Base-by-base conservation (phyloP, 345 rosid genomes). In the Populus simonii region DNA sequence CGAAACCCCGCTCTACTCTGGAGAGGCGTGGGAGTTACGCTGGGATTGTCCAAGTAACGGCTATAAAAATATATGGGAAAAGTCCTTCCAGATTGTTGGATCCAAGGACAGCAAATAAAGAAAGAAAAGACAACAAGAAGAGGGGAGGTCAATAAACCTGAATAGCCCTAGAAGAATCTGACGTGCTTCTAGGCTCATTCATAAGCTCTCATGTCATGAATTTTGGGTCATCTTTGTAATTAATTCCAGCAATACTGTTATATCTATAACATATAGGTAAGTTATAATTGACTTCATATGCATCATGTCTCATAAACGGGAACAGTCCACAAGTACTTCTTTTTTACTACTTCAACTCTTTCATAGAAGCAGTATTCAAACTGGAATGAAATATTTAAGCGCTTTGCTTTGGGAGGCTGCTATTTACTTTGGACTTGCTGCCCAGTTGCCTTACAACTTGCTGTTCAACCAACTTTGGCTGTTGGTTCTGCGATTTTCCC, bases 101-200 rank as follows among this genome's bases (percentile, higher is more conserved):
- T 25, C 8, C 25, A 29, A 15, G 18, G 31, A 17, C 1, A 33
- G 22, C 6, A 51, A 39, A 47, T 63, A 13, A 8, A 25, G 8
- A 20, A n/a, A 80, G 53, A 20, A 33, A 25, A 17, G 22, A 55
- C 33, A 57, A 31, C 29, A 20, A 74, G 25, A 47, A 9, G 43
- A 27, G 47, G 66, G 43, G 27, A 59, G 68, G 66, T 38, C 18
- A 72, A 8, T 2, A 41, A 49, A 81, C 84, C 80, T 82, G 84
- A 65, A 82, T 78, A 2, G 81, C 78, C 35, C 79, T 74, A 49
- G 79, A 78, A 61, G 73, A 38, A 74, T 82, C 81, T 29, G 84
- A 82, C 22, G 76, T 70, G 75, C 84, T 78, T 74, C 84, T 78
- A 35, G 84, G 84, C 79, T 82, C 84, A 66, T 82, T 82, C 84